These are phyloP conservation scores for Gomphus bonarii DNA, from an alignment of 1,284 basidiomycete species.

Conservation along the genomic window DNA sequence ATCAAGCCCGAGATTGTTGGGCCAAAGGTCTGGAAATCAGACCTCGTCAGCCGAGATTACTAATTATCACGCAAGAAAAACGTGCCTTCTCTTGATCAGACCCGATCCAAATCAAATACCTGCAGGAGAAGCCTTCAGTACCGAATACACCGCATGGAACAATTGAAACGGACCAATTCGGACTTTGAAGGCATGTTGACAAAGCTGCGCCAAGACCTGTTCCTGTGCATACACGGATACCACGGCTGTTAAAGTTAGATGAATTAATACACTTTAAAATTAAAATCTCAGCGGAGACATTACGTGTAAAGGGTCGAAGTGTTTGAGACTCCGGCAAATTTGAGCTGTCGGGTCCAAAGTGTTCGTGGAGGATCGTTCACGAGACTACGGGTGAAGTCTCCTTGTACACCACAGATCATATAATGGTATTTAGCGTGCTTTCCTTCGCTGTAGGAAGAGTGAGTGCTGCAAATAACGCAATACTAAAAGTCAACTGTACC, in stretches of 20 bases:
- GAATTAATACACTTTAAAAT: not conserved
- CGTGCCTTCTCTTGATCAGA: constrained; percentile 57
- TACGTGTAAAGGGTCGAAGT: constrained; percentile 58
- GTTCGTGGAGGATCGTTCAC: constrained; percentile 56
- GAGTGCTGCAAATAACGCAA: not conserved
- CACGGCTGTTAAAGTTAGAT: constrained; percentile 28
- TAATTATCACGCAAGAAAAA: not conserved
- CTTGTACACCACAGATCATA: constrained; percentile 69
- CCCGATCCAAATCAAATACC: constrained; percentile 76
- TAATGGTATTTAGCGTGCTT: constrained; percentile 62
- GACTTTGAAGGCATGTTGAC: constrained; percentile 63
- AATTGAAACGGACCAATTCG: constrained; percentile 42
- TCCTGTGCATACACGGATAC: constrained; percentile 68
- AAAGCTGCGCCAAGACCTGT: constrained; percentile 69
- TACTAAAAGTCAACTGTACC: constrained; percentile 24
- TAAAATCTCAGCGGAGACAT: not conserved
- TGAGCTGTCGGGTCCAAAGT: constrained; percentile 65
- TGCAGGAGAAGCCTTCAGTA: constrained; percentile 20
- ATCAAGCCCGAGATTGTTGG: constrained; percentile 64
- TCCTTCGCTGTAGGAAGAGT: constrained; percentile 40
- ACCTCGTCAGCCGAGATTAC: constrained; percentile 13
- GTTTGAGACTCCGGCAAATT: constrained; percentile 74
- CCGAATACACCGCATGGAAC: not conserved
- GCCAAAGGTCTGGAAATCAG: constrained; percentile 44
- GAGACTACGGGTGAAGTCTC: constrained; percentile 64